Base-by-base conservation (phyloP, 2,329 filamentous ascomycete genomes). In the Cryphonectria carpinicola region DNA sequence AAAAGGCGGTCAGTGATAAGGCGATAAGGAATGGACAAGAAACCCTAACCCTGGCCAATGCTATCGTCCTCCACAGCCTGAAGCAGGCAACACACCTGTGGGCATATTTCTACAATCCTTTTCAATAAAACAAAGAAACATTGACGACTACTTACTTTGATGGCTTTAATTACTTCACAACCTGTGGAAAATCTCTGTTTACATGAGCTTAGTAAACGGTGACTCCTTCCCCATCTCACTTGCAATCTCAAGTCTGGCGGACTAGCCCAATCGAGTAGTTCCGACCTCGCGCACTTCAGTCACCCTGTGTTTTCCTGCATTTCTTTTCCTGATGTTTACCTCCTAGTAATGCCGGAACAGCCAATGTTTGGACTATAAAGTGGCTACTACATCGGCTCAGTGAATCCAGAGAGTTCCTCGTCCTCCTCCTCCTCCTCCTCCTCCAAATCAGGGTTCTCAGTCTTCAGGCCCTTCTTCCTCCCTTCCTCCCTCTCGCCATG, bases 1-100 rank as follows among this genome's bases (percentile, higher is more conserved):
- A 72, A 67, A 67, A 67, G 65, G 65, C 64, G 56, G 61, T 70
- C 52, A 72, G 64, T 43, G 17, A 28, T 65, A 70, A 70, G 58
- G 58, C 52, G 71, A 72, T 72, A 70, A 68, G 0, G 11, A 14
- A 3, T 2, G 32, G 4, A 4, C 13, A n/a, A 19, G 17, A n/a
- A 41, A 32, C 61, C 61, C 67, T 58, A 69, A 65, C 58, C 70
- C 70, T 58, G 5, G 1, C 14, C 10, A 17, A 19, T 19, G 54
- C 17, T 49, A 8, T 8, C 14, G 8, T 35, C 28, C 54, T 32
- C 28, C 28, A 35, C 14, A 8, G 2, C 54, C 28, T 58, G 7
- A 8, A 32, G 25, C 54, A 32, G 13, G n/a, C 46, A 7, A 14
- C 13, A 13, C 46, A 49, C 28, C 46, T n/a, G 1, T n/a, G 3